Conservation (phyloP, 768 basidiomycete genomes). For the Auriscalpium microsporum region DNA sequence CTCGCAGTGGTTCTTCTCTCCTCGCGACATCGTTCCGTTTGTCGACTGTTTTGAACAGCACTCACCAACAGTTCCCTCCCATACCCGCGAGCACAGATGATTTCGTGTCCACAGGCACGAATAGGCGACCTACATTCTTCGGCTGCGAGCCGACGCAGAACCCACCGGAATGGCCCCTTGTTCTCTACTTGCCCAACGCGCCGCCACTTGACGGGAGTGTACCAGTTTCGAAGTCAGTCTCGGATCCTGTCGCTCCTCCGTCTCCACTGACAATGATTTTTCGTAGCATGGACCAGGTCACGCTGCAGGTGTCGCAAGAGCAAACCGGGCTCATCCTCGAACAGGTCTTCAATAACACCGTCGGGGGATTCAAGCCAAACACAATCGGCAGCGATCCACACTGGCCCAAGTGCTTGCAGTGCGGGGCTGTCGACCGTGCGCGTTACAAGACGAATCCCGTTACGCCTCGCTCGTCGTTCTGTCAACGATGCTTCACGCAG, state of each 20-base stretch:
- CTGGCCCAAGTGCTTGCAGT: conserved; percentile 61
- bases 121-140: conserved; percentile 67
- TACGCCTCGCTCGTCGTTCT: conserved; percentile 18
- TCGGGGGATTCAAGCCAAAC: conserved; percentile 54
- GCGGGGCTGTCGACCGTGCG: conserved; percentile 46
- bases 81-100: conserved; percentile 43
- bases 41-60: conserved; percentile 32
- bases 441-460: conserved; percentile 12
- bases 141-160: conserved; percentile 52
- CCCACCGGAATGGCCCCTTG: conserved; percentile 52
- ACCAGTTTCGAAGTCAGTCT: conserved; percentile 53
- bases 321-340: conserved; percentile 52
- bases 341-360: conserved; percentile 46
- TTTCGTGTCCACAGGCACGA: conserved; percentile 55
- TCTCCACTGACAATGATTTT: neutral
- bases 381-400: conserved; percentile 44
- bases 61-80: conserved; percentile 58
- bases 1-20: conserved; percentile 43
- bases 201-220: conserved; percentile 53
- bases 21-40: conserved; percentile 37
- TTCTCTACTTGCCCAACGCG: conserved; percentile 72
- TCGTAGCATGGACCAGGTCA: conserved; percentile 46
- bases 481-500: conserved; percentile 20
- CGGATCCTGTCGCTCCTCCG: neutral
- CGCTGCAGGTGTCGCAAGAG: conserved; percentile 47